These are phyloP conservation scores for Bipolaris cookei DNA, from an alignment of 2,329 filamentous ascomycete genomes.

Conservation along the genomic window DNA sequence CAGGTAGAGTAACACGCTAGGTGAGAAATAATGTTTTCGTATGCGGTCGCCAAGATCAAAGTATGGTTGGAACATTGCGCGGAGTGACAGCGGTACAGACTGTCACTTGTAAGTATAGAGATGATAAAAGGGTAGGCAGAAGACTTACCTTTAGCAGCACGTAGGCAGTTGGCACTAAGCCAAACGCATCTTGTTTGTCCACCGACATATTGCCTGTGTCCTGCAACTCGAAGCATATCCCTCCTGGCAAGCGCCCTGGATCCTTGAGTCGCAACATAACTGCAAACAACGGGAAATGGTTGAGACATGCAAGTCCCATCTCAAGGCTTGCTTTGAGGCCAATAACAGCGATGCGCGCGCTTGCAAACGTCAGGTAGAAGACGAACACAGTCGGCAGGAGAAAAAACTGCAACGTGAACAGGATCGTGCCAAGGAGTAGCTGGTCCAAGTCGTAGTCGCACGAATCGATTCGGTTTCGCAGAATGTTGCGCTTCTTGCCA, in stretches of 20 bases:
- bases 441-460: constrained; percentile 99
- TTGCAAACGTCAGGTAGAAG: constrained; percentile 95
- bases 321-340: constrained; percentile 89
- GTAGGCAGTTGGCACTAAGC: constrained; percentile 71
- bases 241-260: constrained; percentile 83
- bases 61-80: constrained; percentile 97
- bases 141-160: constrained; percentile 78
- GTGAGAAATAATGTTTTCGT: constrained; percentile 92
- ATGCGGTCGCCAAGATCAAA: constrained; percentile 92
- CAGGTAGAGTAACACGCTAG: constrained; percentile 84
- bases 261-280: constrained; percentile 96
- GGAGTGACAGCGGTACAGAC: constrained; percentile 85
- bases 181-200: constrained; percentile 45
- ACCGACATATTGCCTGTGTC: constrained; percentile 62
- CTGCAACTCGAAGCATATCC: constrained; percentile 88
- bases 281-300: constrained; percentile 97
- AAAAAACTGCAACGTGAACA: constrained; percentile 95
- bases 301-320: constrained; percentile 88
- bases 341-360: constrained; percentile 93
- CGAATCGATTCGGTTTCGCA: constrained; percentile 96
- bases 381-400: constrained; percentile 92
- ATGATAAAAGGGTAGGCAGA: constrained; percentile 1
- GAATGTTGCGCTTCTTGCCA: constrained; percentile 95
- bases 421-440: constrained; percentile 90
- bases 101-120: constrained; percentile 5